Evolutionary conservation across 2,329 filamentous ascomycete genomes (phyloP), one percentile per base, ranked within the genome.

Genomic region (Chalaropsis ovoidea): DNA sequence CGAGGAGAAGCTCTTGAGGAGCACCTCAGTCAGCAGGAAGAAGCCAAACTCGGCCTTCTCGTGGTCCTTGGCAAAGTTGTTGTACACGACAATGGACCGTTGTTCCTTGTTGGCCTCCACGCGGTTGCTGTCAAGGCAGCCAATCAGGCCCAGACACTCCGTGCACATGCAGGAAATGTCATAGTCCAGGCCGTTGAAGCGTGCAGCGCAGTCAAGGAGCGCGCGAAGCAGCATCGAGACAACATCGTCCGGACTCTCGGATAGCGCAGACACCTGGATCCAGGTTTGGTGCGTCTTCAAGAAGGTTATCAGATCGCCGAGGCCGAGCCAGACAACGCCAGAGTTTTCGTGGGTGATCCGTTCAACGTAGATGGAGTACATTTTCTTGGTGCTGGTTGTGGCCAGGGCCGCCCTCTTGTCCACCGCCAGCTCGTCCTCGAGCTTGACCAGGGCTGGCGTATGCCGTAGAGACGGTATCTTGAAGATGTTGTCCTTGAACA

Each of bases 1-100:
- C 0, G 93, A 95, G 54, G 95, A 79, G 72, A 99, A 99, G 0
- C 92, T 88, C 68, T 92, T 91, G 31, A 97, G 90, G 11, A 99
- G 78, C 7, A 96, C 87, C 72, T 95, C 83, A 71, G 96, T 87
- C 17, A 99, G 80, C 60, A 96, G 80, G 71, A 92, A 91, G 49
- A 94, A 80, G 7, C 90, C 84, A 74, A 97, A 99, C 68, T 94
- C 86, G 17, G 90, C 86, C 0, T 87, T 89, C 73, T 99, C 93
- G 62, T 84, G 82, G 17, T 83, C 80, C 58, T 83, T 82, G 56
- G 87, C 83, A 71, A 99, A 97, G 73, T 99, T 97, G 62, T 89
- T 88, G 45, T 92, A 76, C 62, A 97, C 85, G 27, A 97, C 83
- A 64, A 96, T 88, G n/a, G 90, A 87, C 69, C 83, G 86, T 70